Evolutionary conservation across 1,284 basidiomycete genomes (phyloP).

Genomic region (Rhodotorula glutinis): DNA sequence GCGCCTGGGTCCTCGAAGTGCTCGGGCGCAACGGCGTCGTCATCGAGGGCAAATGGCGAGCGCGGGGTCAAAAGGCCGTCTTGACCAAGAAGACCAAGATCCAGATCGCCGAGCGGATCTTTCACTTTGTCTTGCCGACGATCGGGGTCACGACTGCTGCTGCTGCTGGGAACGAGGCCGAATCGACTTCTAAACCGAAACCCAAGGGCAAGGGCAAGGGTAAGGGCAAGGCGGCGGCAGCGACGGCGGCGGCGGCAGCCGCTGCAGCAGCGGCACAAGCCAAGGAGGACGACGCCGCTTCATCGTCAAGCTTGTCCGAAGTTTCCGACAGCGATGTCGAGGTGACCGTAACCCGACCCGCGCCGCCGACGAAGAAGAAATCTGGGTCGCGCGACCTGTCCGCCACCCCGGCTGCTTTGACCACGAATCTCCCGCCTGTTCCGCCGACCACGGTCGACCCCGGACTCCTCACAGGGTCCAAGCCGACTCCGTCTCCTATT

Average conservation of each 20-base stretch:
- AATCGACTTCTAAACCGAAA: not conserved
- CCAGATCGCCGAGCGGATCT: slow-evolving; percentile 95
- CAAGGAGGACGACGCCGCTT: not conserved
- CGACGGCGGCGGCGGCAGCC: too few species aligned
- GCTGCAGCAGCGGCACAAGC: too few species aligned
- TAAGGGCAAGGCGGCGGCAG: slow-evolving; percentile 1
- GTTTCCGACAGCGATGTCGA: slow-evolving; percentile 21
- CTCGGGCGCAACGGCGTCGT: slow-evolving; percentile 94
- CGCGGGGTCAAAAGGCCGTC: slow-evolving; percentile 77
- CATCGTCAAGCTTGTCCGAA: slow-evolving; percentile 26
- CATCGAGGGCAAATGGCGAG: slow-evolving; percentile 94
- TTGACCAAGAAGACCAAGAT: slow-evolving; percentile 90
- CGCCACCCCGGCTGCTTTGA: not conserved
- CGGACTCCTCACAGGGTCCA: not conserved
- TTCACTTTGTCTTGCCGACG: slow-evolving; percentile 61
- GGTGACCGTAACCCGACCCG: not conserved
- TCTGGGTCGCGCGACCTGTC: not conserved
- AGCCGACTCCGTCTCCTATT: not conserved
- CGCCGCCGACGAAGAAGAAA: not conserved
- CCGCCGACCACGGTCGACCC: not conserved
- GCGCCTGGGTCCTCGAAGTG: slow-evolving; percentile 76
- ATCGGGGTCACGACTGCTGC: not conserved
- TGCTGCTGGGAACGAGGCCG: slow-evolving; percentile 3
- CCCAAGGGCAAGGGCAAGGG: not conserved
- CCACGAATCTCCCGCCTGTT: not conserved